These are phyloP conservation scores for Coelastrella sp. DNA, from an alignment of 139 green algal species.

Conservation along the genomic window DNA sequence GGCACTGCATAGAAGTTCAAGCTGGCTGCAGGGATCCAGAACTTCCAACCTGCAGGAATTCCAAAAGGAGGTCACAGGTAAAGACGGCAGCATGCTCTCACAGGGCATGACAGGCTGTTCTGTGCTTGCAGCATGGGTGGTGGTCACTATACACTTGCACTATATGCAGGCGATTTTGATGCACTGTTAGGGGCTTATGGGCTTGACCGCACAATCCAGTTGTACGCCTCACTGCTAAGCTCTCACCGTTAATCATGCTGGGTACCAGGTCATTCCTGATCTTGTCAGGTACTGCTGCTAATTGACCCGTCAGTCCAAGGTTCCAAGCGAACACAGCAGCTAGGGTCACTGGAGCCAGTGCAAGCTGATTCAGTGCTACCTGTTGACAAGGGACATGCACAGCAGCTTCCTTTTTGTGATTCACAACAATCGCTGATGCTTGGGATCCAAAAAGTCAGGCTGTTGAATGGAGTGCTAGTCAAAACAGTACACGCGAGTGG, in stretches of 20 bases:
- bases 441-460: too few relatives aligned
- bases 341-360: conserved; percentile 78
- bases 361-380: conserved; percentile 79
- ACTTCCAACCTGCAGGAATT: conserved; percentile 84
- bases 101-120: too few relatives aligned
- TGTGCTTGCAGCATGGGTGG: too few relatives aligned
- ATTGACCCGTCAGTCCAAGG: conserved; percentile 64
- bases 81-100: too few relatives aligned
- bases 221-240: neutral
- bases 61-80: too few relatives aligned
- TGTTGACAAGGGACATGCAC: conserved; percentile 30
- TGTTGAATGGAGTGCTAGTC: too few relatives aligned
- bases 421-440: too few relatives aligned
- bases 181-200: too few relatives aligned
- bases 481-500: too few relatives aligned
- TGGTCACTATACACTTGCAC: too few relatives aligned
- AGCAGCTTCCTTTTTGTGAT: neutral
- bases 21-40: conserved; percentile 87
- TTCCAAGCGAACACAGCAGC: conserved; percentile 82
- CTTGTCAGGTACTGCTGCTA: conserved; percentile 67
- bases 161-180: too few relatives aligned
- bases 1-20: conserved; percentile 88
- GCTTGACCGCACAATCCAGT: too few relatives aligned
- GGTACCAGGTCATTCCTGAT: conserved; percentile 74
- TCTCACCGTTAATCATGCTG: conserved; percentile 51